Evolutionary conservation across 2,329 filamentous ascomycete species (phyloP).

Genomic region (Akanthomyces muscarius): DNA sequence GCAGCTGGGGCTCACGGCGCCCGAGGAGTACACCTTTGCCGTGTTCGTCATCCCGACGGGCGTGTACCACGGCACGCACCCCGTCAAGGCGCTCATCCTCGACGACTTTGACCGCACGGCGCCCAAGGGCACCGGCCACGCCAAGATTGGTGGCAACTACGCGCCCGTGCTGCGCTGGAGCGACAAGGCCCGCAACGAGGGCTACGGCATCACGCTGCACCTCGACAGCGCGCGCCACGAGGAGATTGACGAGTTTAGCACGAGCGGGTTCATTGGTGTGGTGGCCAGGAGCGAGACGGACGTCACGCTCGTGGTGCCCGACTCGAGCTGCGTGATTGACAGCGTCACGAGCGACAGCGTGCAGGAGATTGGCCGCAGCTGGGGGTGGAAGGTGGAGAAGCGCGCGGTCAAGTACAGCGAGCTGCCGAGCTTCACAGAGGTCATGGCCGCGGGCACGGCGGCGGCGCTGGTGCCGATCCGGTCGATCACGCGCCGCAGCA

Average conservation of each 20-base stretch:
- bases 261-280: constrained; percentile 86
- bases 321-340: constrained; percentile 82
- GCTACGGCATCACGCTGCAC: constrained; percentile 92
- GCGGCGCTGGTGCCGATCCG: constrained; percentile 88
- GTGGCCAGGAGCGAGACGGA: constrained; percentile 48
- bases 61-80: constrained; percentile 86
- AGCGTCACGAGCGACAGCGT: constrained; percentile 80
- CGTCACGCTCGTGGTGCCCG: constrained; percentile 77
- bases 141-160: constrained; percentile 96
- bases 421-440: constrained; percentile 57
- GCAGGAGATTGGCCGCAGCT: constrained; percentile 67
- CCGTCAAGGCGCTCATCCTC: constrained; percentile 81
- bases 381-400: constrained; percentile 82
- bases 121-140: constrained; percentile 83
- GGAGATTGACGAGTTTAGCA: constrained; percentile 94
- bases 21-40: constrained; percentile 87
- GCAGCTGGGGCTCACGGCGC: constrained; percentile 79
- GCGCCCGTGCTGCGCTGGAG: constrained; percentile 86
- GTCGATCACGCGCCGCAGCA: constrained; percentile 69
- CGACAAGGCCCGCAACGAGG: constrained; percentile 71
- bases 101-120: constrained; percentile 92
- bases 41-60: constrained; percentile 91
- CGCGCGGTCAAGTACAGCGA: constrained; percentile 63
- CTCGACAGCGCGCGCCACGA: constrained; percentile 79
- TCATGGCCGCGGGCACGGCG: constrained; percentile 89